phyloP scores from a whole-genome alignment of 176 grass and related monocot genomes.

The Musa schizocarpa region DNA sequence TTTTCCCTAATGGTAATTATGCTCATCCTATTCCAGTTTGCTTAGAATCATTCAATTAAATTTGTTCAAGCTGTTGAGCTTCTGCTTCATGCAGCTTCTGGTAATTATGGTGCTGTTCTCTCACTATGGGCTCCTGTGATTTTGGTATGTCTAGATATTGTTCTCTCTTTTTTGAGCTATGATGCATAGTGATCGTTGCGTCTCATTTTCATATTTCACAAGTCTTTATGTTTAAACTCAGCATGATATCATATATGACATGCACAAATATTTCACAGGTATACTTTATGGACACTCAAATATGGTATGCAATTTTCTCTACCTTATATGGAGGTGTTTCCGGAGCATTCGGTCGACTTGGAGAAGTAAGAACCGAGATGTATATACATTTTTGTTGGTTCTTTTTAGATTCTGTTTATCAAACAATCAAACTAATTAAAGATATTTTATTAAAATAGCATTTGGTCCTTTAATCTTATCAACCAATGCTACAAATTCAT shows the following conservation, averaged over 20 bases:
- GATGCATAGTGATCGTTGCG: not conserved
- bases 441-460: too few species aligned
- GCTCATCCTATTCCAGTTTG: too few species aligned
- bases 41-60: too few species aligned
- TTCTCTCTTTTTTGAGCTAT: conserved; percentile 8
- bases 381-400: too few species aligned
- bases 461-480: too few species aligned
- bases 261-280: conserved; percentile 30
- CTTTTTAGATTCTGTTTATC: too few species aligned
- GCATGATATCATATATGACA: not conserved
- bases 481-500: too few species aligned
- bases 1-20: conserved; percentile 69
- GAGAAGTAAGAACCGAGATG: conserved; percentile 37
- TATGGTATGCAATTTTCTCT: conserved; percentile 93
- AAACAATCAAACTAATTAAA: too few species aligned
- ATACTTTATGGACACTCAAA: conserved; percentile 96
- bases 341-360: conserved; percentile 83
- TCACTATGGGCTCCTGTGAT: conserved; percentile 90
- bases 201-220: not conserved
- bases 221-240: too few species aligned
- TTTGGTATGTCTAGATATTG: conserved; percentile 43
- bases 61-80: too few species aligned
- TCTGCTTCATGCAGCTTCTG: conserved; percentile 57
- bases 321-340: conserved; percentile 87
- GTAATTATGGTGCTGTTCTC: conserved; percentile 69